Base-by-base conservation (phyloP, 169 alveolate genomes). In the Eimeria falciformis region DNA sequence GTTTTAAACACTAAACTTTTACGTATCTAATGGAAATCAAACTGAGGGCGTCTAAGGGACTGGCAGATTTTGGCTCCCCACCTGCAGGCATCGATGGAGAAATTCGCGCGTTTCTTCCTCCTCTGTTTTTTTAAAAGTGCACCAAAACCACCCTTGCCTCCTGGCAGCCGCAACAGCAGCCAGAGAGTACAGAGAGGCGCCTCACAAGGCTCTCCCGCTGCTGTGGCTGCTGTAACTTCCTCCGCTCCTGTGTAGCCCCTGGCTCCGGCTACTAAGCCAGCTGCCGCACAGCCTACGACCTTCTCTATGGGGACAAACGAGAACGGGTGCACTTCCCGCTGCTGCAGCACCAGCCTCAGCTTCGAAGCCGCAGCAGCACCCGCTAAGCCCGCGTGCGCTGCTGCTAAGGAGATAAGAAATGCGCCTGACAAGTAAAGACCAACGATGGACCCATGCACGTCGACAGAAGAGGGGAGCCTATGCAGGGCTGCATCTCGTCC, bases 81-180 rank as follows among this genome's bases (percentile, higher is more conserved):
- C 90, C 90, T 81, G 90, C 90, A 81, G 11, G 90, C 94, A 58
- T 89, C 90, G 40, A 81, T 37, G 23, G 90, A 81, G 69, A 89
- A 65, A 46, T 89, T 89, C 7, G 79, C 65, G 47, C 81, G 46
- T 29, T 81, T 81, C 65, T 47, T 85, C 75, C 43, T 73, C 23
- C 89, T 21, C 58, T 83, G 92, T 29, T 69, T 79, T 83, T 81
- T 62, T 23, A 93, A 65, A 53, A 94, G 50, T 23, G 95, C 91
- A 2, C 95, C 95, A 50, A 94, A 94, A 66, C 95, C 94, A 43
- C 95, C 95, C 81, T 94, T 94, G 17, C 95, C 95, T 27, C 95
- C 95, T 46, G 56, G 78, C 71, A 94, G 77, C 47, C 91, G 46
- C 66, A 94, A 71, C 50, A 73, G 88, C 25, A 94, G 66, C 73